Evolutionary conservation across 1,284 basidiomycete genomes (phyloP), one percentile per base, ranked within the genome.

Genomic region (Trametes pubescens): DNA sequence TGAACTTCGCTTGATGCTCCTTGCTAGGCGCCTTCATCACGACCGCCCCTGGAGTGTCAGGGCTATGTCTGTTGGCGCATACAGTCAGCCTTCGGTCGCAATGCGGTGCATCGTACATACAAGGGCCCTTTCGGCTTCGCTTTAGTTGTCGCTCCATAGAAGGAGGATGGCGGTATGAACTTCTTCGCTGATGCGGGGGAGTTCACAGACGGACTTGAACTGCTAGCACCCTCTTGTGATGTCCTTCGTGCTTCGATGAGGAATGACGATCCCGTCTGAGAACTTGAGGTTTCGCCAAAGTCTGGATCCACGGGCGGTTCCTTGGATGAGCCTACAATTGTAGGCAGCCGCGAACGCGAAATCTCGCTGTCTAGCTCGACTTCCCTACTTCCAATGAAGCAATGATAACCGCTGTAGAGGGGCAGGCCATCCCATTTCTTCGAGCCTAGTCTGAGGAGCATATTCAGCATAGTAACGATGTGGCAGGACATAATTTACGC

Each of bases 11-110:
- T 52, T 88, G 85, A 67, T 95, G 91, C 38, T 85, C 86, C 64
- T 86, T 82, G 5, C 84, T 86, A 0, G 95, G 95, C 4, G 85
- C 80, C 65, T 89, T 91, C 93, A 99, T 94, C 9, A 98, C 91
- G 9, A 99, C 78, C 0, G 96, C 95, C 0, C 87, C 92, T 52
- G 88, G 84, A 2, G 83, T 85, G 4, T 84, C 76, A 1, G 95
- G 93, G 74, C 97, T 89, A 72, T 94, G 88, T 63, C 92, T 92
- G 34, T 10, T 37, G 35, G 49, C 76, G 68, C 44, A 68, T 71
- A 43, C 73, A 66, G 65, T 66, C 54, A 67, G 49, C 32, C 9
- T 29, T 14, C 14, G 1, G n/a, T 29, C 32, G 38, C 26, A 48
- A 46, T 22, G 38, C 34, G 37, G 52, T 54, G 51, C 53, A 4